Conservation (phyloP, 495 filamentous ascomycete species). For the Cladorrhinum samala region DNA sequence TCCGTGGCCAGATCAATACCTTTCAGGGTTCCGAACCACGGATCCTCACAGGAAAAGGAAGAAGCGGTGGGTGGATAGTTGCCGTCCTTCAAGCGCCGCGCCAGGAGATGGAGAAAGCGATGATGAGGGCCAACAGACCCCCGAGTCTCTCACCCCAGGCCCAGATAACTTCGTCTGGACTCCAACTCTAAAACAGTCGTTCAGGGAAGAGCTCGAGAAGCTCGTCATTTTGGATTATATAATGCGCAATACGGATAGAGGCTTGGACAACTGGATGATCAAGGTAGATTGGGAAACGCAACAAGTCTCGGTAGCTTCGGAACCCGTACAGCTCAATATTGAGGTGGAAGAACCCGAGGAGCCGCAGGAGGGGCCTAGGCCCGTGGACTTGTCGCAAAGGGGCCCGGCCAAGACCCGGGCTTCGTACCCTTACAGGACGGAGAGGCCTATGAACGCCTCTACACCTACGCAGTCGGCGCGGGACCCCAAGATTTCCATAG, state of each 20-base stretch:
- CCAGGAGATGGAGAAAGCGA: constrained; percentile 68
- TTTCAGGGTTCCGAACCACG: constrained; percentile 65
- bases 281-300: constrained; percentile 81
- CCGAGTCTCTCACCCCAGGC: constrained; percentile 29
- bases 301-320: constrained; percentile 76
- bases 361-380: constrained; percentile 51
- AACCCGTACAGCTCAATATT: constrained; percentile 65
- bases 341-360: constrained; percentile 42
- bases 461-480: constrained; percentile 53
- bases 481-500: constrained; percentile 65
- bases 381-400: constrained; percentile 47
- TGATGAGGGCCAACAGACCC: constrained; percentile 46
- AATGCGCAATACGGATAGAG: constrained; percentile 97
- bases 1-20: constrained; percentile 94
- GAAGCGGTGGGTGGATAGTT: constrained; percentile 74
- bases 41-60: constrained; percentile 65
- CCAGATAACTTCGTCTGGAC: constrained; percentile 75
- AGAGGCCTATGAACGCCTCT: constrained; percentile 77
- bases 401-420: constrained; percentile 40
- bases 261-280: constrained; percentile 99
- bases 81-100: constrained; percentile 61
- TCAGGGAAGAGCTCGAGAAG: constrained; percentile 94
- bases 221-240: constrained; percentile 97
- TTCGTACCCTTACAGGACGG: constrained; percentile 64
- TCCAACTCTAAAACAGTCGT: constrained; percentile 78